Evolutionary conservation across 257 asterid species (phyloP).

Genomic region (Fraxinus excelsior): DNA sequence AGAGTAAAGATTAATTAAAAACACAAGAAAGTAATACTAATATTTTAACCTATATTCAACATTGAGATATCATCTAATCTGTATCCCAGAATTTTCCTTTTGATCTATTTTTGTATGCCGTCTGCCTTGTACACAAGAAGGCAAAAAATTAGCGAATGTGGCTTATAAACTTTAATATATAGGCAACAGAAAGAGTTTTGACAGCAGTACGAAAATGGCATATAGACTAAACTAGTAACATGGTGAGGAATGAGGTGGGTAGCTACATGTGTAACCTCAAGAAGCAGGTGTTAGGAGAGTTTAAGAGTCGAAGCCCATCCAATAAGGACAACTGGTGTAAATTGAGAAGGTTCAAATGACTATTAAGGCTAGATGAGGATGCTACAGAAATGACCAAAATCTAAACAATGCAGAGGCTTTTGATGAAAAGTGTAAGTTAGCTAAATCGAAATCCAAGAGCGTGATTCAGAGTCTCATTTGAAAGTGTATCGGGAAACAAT

Average conservation of each 20-base stretch:
- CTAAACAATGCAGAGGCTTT: background rate
- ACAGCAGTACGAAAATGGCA: no score
- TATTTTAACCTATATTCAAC: background rate
- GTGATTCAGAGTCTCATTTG: no score
- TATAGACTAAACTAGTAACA: no score
- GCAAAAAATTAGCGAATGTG: no score
- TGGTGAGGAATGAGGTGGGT: background rate
- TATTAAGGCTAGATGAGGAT: background rate
- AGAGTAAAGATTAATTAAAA: background rate
- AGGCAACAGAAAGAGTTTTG: background rate
- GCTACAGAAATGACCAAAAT: background rate
- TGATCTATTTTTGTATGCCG: background rate
- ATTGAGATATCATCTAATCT: background rate
- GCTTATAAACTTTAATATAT: no score
- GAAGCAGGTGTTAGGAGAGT: background rate
- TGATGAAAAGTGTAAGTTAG: no score
- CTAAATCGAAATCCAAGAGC: no score
- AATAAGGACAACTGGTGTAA: no score
- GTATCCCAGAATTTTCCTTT: background rate
- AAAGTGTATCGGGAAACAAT: no score
- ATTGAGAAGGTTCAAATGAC: no score
- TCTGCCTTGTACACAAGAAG: background rate
- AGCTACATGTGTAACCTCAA: background rate
- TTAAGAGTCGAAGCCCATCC: no score
- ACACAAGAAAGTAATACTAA: background rate